These are phyloP conservation scores for Noccaea caerulescens DNA, from an alignment of 345 rosid genomes.

Conservation along the genomic window DNA sequence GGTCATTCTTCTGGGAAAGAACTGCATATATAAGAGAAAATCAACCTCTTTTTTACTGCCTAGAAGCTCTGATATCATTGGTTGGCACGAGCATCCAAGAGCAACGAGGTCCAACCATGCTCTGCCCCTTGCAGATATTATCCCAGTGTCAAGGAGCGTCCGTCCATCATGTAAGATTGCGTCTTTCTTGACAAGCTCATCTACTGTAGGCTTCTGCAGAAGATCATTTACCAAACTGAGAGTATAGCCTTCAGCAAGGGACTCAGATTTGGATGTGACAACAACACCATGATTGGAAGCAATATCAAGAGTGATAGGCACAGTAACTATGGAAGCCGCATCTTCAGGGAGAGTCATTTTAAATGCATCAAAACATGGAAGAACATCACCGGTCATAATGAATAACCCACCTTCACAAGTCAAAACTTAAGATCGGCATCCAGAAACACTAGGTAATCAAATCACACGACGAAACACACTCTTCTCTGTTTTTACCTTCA, in stretches of 20 bases:
- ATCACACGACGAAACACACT: background rate
- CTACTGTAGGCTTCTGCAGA: constrained; percentile 81
- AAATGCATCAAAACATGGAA: constrained; percentile 95
- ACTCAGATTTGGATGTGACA: constrained; percentile 69
- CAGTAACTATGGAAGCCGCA: constrained; percentile 83
- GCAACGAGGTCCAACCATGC: constrained; percentile 82
- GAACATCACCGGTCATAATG: constrained; percentile 98
- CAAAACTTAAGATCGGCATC: constrained; percentile 2
- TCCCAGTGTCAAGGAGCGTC: constrained; percentile 91
- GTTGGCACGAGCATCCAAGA: constrained; percentile 79
- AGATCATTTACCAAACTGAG: constrained; percentile 78
- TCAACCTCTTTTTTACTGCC: constrained; percentile 66
- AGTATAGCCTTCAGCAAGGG: constrained; percentile 45
- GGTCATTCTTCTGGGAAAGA: background rate
- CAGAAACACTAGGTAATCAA: background rate
- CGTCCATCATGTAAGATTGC: constrained; percentile 92
- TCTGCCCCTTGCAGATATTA: constrained; percentile 85
- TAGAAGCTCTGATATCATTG: constrained; percentile 77
- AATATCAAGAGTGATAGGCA: constrained; percentile 91
- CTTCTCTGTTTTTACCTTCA: constrained; percentile 54
- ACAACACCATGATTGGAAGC: constrained; percentile 96
- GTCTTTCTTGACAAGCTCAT: constrained; percentile 68
- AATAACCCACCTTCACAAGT: constrained; percentile 73
- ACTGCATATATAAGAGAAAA: constrained; percentile 29
- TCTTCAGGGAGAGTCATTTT: constrained; percentile 76